Conservation (phyloP, 257 asterid genomes). For the Capsicum pubescens region DNA sequence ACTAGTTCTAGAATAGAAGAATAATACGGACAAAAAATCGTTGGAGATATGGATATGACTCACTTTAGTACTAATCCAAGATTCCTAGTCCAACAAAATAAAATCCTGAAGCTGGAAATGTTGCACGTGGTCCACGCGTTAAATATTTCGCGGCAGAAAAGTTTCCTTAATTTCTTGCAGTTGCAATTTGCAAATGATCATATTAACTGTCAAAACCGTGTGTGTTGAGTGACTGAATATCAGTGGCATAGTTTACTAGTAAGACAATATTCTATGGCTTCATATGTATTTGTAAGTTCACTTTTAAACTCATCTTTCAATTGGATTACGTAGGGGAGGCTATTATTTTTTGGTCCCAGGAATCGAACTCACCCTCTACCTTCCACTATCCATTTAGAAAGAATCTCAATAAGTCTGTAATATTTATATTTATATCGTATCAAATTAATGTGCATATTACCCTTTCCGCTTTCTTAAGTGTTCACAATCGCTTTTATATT, state of each 20-base stretch:
- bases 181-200: too few relatives aligned
- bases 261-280: background rate
- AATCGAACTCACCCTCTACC: background rate
- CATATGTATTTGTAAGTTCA: background rate
- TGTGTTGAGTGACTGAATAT: background rate
- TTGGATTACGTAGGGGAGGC: background rate
- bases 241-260: background rate
- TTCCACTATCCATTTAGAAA: background rate
- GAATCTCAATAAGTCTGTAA: background rate
- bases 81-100: background rate
- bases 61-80: background rate
- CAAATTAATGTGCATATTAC: too few relatives aligned
- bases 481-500: too few relatives aligned
- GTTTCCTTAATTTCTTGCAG: background rate
- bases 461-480: too few relatives aligned
- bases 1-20: too few relatives aligned
- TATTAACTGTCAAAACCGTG: background rate
- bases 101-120: background rate
- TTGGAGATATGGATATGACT: background rate
- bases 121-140: constrained; percentile 34
- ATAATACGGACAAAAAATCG: background rate
- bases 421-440: too few relatives aligned
- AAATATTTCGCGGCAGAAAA: constrained; percentile 11
- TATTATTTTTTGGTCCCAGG: background rate
- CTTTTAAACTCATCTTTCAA: too few relatives aligned